phyloP scores from a whole-genome alignment of 2,329 filamentous ascomycete genomes.

The Helotiales sp. region DNA sequence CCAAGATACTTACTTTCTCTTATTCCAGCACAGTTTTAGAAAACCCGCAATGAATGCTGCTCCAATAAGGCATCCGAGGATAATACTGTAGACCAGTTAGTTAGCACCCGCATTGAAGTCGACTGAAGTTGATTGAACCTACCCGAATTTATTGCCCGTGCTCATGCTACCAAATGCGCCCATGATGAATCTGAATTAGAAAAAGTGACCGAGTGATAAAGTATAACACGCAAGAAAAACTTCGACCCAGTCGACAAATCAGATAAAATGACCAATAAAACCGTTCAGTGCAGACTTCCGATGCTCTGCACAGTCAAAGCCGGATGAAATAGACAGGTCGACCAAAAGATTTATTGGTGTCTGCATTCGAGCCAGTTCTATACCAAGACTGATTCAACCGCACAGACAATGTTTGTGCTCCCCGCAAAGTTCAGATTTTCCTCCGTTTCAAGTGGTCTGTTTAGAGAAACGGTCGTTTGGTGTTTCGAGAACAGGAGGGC shows the following conservation, averaged over 20 bases:
- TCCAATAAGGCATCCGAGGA: constrained; percentile 30
- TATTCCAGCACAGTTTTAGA: constrained; percentile 34
- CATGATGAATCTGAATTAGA: constrained; percentile 30
- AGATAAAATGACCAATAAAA: not conserved
- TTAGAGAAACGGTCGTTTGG: constrained; percentile 4
- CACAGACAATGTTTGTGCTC: constrained; percentile 29
- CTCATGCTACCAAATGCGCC: constrained; percentile 25
- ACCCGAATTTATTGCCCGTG: constrained; percentile 29
- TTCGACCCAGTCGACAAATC: constrained; percentile 16
- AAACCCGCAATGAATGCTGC: constrained; percentile 33
- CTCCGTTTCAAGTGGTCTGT: constrained; percentile 17
- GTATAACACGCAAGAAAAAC: not conserved
- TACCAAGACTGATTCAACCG: constrained; percentile 7
- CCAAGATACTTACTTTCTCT: constrained; percentile 30
- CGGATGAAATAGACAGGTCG: constrained; percentile 12
- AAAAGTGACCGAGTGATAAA: not conserved
- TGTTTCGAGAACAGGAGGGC: constrained; percentile 8
- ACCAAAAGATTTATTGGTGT: not conserved
- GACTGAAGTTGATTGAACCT: not conserved
- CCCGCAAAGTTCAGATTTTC: constrained; percentile 18
- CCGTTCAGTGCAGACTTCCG: not conserved
- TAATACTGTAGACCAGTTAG: constrained; percentile 25
- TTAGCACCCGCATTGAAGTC: not conserved
- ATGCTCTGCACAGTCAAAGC: constrained; percentile 8
- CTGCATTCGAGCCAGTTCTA: constrained; percentile 11